Evolutionary conservation across 2,329 filamentous ascomycete genomes (phyloP).

Genomic region (Xylaria hypoxylon): DNA sequence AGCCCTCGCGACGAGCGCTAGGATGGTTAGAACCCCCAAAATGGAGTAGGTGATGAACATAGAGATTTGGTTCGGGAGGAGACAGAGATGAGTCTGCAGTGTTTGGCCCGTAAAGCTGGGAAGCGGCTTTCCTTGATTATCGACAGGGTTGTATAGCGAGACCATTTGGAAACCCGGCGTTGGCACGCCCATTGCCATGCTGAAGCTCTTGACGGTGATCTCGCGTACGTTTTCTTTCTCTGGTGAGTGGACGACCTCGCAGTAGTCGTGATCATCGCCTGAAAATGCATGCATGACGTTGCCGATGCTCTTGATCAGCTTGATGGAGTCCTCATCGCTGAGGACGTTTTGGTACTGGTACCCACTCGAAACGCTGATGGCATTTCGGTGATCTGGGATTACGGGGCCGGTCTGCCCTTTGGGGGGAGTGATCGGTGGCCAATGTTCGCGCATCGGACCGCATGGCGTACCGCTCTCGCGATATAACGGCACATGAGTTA

Average conservation of each 20-base stretch:
- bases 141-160: conserved; percentile 92
- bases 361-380: conserved; percentile 80
- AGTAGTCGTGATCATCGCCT: conserved; percentile 98
- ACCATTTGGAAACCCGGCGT: conserved; percentile 88
- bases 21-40: conserved; percentile 66
- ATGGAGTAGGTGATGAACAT: conserved; percentile 84
- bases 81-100: conserved; percentile 88
- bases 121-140: conserved; percentile 65
- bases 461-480: conserved; percentile 86
- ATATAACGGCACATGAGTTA: conserved; percentile 92
- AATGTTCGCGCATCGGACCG: conserved; percentile 85
- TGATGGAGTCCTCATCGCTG: conserved; percentile 77
- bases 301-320: conserved; percentile 80
- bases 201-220: conserved; percentile 95
- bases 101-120: conserved; percentile 64
- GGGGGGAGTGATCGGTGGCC: conserved; percentile 74
- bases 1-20: conserved; percentile 64
- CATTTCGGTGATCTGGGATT: conserved; percentile 76
- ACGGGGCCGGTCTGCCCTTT: conserved; percentile 67
- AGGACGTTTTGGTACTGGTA: conserved; percentile 99
- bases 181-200: conserved; percentile 95
- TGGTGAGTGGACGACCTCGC: conserved; percentile 83
- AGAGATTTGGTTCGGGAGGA: conserved; percentile 87
- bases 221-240: conserved; percentile 76
- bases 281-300: conserved; percentile 90